phyloP scores from a whole-genome alignment of 2,329 filamentous ascomycete genomes.

The Chrysoporthe austroafricana region DNA sequence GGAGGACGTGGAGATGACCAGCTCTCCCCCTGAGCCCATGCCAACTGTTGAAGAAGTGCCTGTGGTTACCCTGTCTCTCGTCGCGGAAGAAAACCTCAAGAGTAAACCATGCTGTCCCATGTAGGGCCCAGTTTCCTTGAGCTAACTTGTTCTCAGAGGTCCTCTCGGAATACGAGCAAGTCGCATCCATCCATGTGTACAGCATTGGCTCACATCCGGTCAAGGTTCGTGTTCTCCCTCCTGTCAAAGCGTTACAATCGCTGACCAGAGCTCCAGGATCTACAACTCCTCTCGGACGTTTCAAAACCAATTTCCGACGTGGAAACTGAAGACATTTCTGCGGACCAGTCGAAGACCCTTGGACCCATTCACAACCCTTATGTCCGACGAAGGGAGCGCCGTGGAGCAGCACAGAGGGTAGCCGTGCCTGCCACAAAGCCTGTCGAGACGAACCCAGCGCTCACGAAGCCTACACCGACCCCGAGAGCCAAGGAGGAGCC shows the following conservation, averaged over 20 bases:
- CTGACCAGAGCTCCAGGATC: conserved; percentile 46
- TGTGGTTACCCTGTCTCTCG: conserved; percentile 66
- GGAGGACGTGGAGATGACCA: conserved; percentile 71
- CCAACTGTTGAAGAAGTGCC: conserved; percentile 54
- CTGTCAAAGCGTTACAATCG: not conserved
- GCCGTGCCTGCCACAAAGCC: conserved; percentile 36
- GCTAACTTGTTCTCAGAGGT: conserved; percentile 54
- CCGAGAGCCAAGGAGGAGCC: conserved; percentile 40
- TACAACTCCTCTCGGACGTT: conserved; percentile 73
- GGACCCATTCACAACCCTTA: conserved; percentile 76
- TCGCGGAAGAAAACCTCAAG: conserved; percentile 72
- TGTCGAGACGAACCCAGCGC: conserved; percentile 39
- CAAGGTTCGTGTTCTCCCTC: conserved; percentile 50
- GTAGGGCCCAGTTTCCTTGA: not conserved
- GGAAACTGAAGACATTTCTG: conserved; percentile 60
- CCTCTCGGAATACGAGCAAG: conserved; percentile 70
- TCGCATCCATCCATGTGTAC: conserved; percentile 84
- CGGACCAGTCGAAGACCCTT: conserved; percentile 63
- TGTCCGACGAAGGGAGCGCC: conserved; percentile 57
- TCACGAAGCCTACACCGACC: conserved; percentile 31
- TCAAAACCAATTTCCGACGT: conserved; percentile 64
- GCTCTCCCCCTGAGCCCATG: conserved; percentile 63
- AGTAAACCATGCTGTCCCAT: conserved; percentile 45
- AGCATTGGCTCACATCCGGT: conserved; percentile 75
- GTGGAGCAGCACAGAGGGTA: conserved; percentile 37